Percentiles rank a stretch among this genome's conserved stretches.
These are phyloP conservation scores for Alternaria triticimaculans DNA, from an alignment of 2,329 filamentous ascomycete genomes.

Conservation along the genomic window DNA sequence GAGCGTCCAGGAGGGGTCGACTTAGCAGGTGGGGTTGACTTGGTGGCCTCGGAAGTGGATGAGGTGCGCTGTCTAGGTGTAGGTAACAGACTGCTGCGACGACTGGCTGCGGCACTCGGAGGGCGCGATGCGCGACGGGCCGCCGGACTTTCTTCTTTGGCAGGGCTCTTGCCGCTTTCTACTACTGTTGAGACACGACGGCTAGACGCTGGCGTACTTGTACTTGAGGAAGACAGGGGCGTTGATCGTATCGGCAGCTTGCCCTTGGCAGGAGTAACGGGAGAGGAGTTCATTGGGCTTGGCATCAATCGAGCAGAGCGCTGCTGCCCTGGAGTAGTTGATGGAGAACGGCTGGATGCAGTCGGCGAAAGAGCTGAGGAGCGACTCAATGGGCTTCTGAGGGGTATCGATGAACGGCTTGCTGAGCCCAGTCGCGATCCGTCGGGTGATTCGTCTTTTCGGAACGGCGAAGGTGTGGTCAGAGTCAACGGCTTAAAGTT, in stretches of 20 bases:
- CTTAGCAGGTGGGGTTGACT: constrained; percentile 14
- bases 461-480: constrained; percentile 45
- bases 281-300: constrained; percentile 40
- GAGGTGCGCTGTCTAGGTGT: constrained; percentile 35
- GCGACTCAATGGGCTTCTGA: constrained; percentile 44
- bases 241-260: constrained; percentile 28
- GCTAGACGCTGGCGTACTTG: constrained; percentile 31
- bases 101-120: constrained; percentile 39
- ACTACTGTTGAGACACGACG: constrained; percentile 31
- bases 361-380: constrained; percentile 34
- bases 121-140: constrained; percentile 35
- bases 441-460: constrained; percentile 26
- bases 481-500: constrained; percentile 46
- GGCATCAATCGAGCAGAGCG: constrained; percentile 34
- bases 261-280: constrained; percentile 38
- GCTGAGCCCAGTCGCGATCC: constrained; percentile 29
- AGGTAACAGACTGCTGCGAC: constrained; percentile 39
- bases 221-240: constrained; percentile 26
- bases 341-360: constrained; percentile 29
- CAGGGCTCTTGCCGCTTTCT: constrained; percentile 26
- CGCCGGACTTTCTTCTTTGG: constrained; percentile 39
- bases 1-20: constrained; percentile 21
- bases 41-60: constrained; percentile 27
- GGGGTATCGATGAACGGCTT: constrained; percentile 44
- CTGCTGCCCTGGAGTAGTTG: constrained; percentile 40